Conservation (phyloP, 768 basidiomycete genomes). For the Termitomyces sp. region DNA sequence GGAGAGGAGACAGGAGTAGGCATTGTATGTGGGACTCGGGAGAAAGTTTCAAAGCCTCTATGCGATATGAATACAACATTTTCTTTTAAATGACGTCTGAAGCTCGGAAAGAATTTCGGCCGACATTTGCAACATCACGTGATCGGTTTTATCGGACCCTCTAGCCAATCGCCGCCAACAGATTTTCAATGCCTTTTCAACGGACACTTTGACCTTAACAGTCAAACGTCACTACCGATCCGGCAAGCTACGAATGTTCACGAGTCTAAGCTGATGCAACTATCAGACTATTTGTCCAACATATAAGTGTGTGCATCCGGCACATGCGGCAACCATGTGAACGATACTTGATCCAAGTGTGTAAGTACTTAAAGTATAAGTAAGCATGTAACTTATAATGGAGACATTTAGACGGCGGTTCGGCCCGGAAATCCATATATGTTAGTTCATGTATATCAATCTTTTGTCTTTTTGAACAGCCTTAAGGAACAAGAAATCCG, state of each 20-base stretch:
- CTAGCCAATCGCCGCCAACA: constrained; percentile 11
- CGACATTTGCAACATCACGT: background rate
- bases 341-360: no score
- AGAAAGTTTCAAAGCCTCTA: background rate
- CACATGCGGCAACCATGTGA: no score
- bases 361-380: no score
- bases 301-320: no score
- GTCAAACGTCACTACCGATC: no score
- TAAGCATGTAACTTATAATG: no score
- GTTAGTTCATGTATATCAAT: background rate
- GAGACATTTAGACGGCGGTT: no score
- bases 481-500: background rate
- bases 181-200: background rate
- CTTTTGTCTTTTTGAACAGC: background rate
- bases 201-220: no score
- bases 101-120: constrained; percentile 8
- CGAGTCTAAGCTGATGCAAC: no score
- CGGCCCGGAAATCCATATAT: no score
- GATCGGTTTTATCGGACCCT: constrained; percentile 8
- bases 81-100: constrained; percentile 10
- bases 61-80: background rate
- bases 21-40: constrained; percentile 23
- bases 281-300: no score
- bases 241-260: no score
- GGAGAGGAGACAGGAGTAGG: constrained; percentile 43